Evolutionary conservation across 2,329 filamentous ascomycete genomes (phyloP), one percentile per base, ranked within the genome.

Genomic region (Aphanocladium album): DNA sequence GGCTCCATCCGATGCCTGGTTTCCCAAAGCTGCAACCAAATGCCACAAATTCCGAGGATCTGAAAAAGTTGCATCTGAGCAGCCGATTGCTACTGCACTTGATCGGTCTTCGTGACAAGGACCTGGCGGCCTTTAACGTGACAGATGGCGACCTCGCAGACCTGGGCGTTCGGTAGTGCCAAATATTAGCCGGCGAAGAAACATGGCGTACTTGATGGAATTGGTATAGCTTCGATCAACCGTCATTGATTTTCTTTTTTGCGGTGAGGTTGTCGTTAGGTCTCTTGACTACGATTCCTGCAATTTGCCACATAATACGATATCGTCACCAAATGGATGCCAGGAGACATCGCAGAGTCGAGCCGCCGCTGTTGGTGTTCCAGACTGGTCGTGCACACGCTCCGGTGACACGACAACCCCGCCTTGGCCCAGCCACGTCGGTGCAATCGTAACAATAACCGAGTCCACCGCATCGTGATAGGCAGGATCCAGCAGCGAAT

Each of bases 381-480:
- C 84, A 19, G 79, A 71, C 2, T 75, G 72, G 60, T 81, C 80
- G 2, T 72, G 68, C 45, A 80, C 81, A 37, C 84, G 79, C 21
- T 84, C 79, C 2, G 93, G 93, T 51, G 85, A 88, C 2, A 96
- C 90, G 12, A 86, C 80, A 11, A 97, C 90, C 8, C 91, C 91
- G 2, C 90, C 91, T 62, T 83, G 80, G 1, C 93, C 93, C n/a
- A 98, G 80, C 84, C 91, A 98, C 0, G 87, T 91, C 9, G 93
- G 93, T 3, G 93, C 92, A 68, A 97, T 86, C 0, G 93, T 97
- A 61, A 97, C 81, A 67, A 98, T 89, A 53, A 96, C 87, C 2
- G 88, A 88, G 69, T 91, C 83, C 46, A 96, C 79, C 9, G 92
- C 76, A n/a, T 72, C 67, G 17, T 84, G 78, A 67, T 86, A 84